Base-by-base conservation (phyloP, 345 rosid species). In the Luvunga scandens region DNA sequence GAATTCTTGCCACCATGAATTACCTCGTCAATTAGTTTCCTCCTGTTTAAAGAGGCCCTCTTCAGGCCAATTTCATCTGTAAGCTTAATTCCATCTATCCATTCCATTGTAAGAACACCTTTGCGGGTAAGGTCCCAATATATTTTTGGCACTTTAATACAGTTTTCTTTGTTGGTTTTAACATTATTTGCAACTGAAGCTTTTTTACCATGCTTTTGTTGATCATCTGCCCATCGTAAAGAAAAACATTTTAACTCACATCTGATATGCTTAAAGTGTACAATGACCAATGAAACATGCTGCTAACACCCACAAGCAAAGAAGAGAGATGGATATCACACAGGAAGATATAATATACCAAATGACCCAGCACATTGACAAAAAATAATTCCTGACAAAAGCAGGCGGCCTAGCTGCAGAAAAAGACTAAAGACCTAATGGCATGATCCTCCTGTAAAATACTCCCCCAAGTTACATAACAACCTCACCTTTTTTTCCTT, bases 81-180 rank as follows among this genome's bases (percentile, higher is more conserved):
- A 72, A 96, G 93, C 84, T 94, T 96, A 85, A 96, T 94, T 79
- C 93, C 97, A 88, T 96, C 95, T 45, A 96, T 72, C 99, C 99
- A 96, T 82, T 96, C 98, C 99, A 96, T 94, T 14, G 99, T 96
- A 67, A 96, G 97, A 55, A 96, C 99, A 66, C 91, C 88, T 50
- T 85, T 91, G 69, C 94, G 88, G 8, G 98, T 94, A 69, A 87
- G 69, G 19, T 89, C 87, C 99, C 99, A 94, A 83, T 92, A 85
- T 75, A 96, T 92, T 83, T 92, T 96, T 59, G 98, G 99, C 76
- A 92, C 98, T 88, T 89, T 94, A 62, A 96, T 87, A 73, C 76
- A 83, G 75, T 80, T 85, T 55, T 81, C 78, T 72, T 81, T 90
- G 81, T 86, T 82, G 69, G 71, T 61, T 33, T 82, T 72, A 45